Conservation (phyloP, 768 basidiomycete species). For the Leccinum barrowsii region DNA sequence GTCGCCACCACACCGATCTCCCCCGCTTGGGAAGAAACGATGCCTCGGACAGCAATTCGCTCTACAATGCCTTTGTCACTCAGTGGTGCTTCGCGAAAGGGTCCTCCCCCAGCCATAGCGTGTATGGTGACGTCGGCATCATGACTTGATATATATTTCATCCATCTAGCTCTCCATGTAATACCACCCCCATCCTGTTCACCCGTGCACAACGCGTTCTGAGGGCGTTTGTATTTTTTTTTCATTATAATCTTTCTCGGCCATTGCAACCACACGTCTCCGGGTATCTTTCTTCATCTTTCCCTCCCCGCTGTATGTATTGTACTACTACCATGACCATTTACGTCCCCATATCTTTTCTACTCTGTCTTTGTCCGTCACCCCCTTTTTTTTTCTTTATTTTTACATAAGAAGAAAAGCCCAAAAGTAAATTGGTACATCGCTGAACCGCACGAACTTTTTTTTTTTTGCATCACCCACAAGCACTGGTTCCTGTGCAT, state of each 20-base stretch:
- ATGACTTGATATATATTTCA: constrained; percentile 11
- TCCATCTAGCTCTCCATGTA: background rate
- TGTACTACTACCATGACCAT: background rate
- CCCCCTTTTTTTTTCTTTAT: too few species aligned
- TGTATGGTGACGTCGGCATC: constrained; percentile 15
- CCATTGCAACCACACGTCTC: background rate
- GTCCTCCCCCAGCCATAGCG: constrained; percentile 24
- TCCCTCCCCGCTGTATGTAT: background rate
- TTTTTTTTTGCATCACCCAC: background rate
- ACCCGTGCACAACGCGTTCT: background rate
- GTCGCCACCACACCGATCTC: constrained; percentile 1
- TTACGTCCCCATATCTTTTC: background rate
- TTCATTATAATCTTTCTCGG: background rate
- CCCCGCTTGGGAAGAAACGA: constrained; percentile 12
- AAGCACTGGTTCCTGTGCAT: background rate
- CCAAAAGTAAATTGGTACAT: background rate
- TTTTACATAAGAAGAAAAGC: too few species aligned
- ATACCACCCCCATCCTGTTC: background rate
- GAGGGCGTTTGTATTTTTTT: background rate
- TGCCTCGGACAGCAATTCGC: constrained; percentile 25
- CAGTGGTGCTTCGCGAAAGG: constrained; percentile 69
- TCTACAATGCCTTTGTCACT: constrained; percentile 58
- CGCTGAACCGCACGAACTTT: background rate
- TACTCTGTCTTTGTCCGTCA: background rate
- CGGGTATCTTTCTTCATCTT: background rate